A percentile compares a stretch with the other conserved stretches of the same genome.
phyloP scores from a whole-genome alignment of 1,284 basidiomycete species.

The Flammula alnicola region DNA sequence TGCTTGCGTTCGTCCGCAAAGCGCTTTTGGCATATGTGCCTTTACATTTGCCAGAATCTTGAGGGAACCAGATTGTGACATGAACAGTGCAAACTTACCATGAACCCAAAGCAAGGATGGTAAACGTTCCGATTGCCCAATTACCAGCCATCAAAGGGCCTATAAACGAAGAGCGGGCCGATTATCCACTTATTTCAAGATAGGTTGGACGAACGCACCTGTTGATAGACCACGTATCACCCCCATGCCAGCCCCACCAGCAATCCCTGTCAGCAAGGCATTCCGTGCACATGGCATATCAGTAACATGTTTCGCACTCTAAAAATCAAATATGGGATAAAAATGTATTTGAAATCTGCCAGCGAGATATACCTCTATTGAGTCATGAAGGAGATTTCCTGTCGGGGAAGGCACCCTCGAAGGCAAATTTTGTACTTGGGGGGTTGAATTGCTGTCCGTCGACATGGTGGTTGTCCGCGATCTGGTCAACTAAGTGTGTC shows the following conservation, averaged over 20 bases:
- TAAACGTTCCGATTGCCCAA: constrained; percentile 51
- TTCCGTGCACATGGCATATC: constrained; percentile 72
- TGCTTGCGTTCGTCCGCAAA: constrained; percentile 57
- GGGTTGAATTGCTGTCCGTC: constrained; percentile 1
- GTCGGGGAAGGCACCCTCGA: constrained; percentile 40
- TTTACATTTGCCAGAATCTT: constrained; percentile 29
- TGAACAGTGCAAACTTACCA: constrained; percentile 38
- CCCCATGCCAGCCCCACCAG: constrained; percentile 53
- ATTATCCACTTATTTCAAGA: background rate
- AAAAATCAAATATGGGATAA: background rate
- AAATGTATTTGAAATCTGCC: background rate
- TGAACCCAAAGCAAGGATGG: constrained; percentile 45
- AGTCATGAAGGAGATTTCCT: constrained; percentile 42
- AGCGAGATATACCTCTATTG: constrained; percentile 32
- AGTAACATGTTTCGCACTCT: constrained; percentile 46
- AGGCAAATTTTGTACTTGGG: constrained; percentile 24
- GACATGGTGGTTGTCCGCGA: constrained; percentile 11
- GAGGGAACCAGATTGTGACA: background rate
- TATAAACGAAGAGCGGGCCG: constrained; percentile 18
- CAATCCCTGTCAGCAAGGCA: constrained; percentile 49
- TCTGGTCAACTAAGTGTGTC: no score
- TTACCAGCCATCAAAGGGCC: constrained; percentile 49
- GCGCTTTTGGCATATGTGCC: constrained; percentile 67
- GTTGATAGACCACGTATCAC: constrained; percentile 51
- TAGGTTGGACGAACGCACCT: constrained; percentile 38